Base-by-base conservation (phyloP, 2,329 filamentous ascomycete species). In the Falciphora oryzae region DNA sequence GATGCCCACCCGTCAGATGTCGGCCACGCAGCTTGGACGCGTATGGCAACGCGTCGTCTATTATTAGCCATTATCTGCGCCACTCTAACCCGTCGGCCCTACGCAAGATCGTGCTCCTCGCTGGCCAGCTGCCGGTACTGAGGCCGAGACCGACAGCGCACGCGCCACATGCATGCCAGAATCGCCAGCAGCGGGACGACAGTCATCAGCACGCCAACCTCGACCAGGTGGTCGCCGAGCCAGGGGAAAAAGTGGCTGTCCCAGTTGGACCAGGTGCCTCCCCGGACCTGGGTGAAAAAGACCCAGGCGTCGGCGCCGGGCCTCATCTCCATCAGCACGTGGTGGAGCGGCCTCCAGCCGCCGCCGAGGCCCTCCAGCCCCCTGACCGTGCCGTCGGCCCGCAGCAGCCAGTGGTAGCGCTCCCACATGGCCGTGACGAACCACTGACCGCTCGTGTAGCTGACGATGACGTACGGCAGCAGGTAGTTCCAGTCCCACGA, bases 381-480 rank as follows among this genome's bases (percentile, higher is more conserved):
- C 10, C 32, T 32, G 22, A 71, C 59, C 2, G 79, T 66, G 18
- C 67, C 67, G 27, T 65, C 66, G 28, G 59, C 28, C 16, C 63
- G 56, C 25, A 73, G 65, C 32, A 67, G 62, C 7, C 57, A 13
- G 66, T 75, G 71, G 76, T 89, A 91, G 71, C 89, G 82, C 70
- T 89, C 83, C 89, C 89, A 91, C 67, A 91, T 83, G 50, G 90
- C 83, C 65, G 86, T 89, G 59, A 90, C 77, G 76, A 89, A 91
- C 66, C 90, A 79, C 11, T 89, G 88, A 2, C 89, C 89, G 2
- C 87, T 90, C 31, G 85, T 85, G 62, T 87, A 89, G 85, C 89
- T 91, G 72, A 91, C 86, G n/a, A 87, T 90, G 70, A 91, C 86
- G 73, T 91, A 91, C 0, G 89, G 88, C 38, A 91, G 78, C 13